phyloP scores from a whole-genome alignment of 1,284 basidiomycete species.

The Testicularia cyperi region DNA sequence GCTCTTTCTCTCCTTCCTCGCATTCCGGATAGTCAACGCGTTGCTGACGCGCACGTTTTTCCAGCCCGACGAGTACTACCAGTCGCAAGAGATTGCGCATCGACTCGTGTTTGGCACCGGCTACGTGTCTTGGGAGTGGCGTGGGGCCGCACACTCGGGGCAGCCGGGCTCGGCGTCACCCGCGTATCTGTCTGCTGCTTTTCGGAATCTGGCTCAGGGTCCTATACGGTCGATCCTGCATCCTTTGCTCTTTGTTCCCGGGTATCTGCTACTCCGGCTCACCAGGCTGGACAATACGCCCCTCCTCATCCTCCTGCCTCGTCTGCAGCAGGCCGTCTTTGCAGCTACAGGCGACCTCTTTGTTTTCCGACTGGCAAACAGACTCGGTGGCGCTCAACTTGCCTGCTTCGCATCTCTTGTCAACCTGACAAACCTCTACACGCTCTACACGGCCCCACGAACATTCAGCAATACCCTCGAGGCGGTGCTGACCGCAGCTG shows the following conservation, averaged over 20 bases:
- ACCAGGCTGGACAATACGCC: conserved; percentile 65
- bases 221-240: conserved; percentile 60
- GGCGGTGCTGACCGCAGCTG: conserved; percentile 77
- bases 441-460: conserved; percentile 78
- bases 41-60: conserved; percentile 81
- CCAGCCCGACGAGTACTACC: conserved; percentile 97
- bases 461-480: conserved; percentile 92
- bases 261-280: conserved; percentile 72
- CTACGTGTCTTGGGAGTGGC: conserved; percentile 96
- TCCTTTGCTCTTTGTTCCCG: conserved; percentile 70
- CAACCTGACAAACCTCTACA: conserved; percentile 82
- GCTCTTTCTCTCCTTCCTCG: conserved; percentile 44
- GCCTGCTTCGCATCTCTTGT: conserved; percentile 65
- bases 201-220: conserved; percentile 18
- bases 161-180: not conserved
- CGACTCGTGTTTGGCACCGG: conserved; percentile 86
- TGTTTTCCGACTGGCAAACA: conserved; percentile 69
- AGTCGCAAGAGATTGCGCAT: conserved; percentile 90
- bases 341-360: conserved; percentile 80
- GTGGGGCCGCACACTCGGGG: too few relatives aligned
- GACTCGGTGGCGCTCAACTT: conserved; percentile 68
- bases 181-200: conserved; percentile 3
- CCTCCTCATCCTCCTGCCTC: conserved; percentile 65
- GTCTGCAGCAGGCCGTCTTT: conserved; percentile 75
- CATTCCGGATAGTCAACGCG: conserved; percentile 63